A percentile compares a stretch with the other conserved stretches of the same genome.
Evolutionary conservation across 2,329 filamentous ascomycete species (phyloP).

Genomic region (Nothophaeocryptopus gaeumannii): DNA sequence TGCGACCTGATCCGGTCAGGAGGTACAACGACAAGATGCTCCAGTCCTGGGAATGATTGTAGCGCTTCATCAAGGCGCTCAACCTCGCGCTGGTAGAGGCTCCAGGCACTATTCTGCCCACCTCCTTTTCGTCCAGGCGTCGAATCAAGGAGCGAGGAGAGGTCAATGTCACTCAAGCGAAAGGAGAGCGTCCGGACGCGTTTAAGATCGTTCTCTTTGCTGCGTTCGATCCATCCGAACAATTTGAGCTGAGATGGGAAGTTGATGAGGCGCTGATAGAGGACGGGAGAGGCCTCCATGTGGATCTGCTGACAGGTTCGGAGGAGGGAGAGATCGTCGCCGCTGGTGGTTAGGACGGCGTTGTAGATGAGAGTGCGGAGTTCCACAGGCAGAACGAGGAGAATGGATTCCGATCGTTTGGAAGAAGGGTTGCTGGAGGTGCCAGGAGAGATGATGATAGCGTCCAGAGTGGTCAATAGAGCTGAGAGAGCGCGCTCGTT

Average conservation of each 20-base stretch:
- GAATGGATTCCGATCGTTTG: not conserved
- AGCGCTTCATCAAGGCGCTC: slow-evolving; percentile 24
- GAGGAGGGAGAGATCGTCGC: slow-evolving; percentile 15
- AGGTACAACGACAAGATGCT: slow-evolving; percentile 22
- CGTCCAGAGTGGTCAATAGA: too few species aligned
- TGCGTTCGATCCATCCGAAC: slow-evolving; percentile 28
- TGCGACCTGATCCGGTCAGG: slow-evolving; percentile 23
- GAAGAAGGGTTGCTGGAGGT: too few species aligned
- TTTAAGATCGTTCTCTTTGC: slow-evolving; percentile 20
- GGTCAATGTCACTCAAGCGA: slow-evolving; percentile 29
- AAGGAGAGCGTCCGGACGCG: slow-evolving; percentile 25
- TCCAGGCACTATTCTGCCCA: slow-evolving; percentile 20
- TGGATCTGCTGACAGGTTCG: slow-evolving; percentile 20
- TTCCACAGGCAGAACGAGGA: slow-evolving; percentile 21
- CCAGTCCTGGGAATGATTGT: slow-evolving; percentile 20
- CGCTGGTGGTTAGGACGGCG: not conserved
- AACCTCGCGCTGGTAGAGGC: slow-evolving; percentile 29
- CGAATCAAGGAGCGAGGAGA: slow-evolving; percentile 23
- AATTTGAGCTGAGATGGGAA: slow-evolving; percentile 29
- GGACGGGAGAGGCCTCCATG: slow-evolving; percentile 26
- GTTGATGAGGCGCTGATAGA: slow-evolving; percentile 23
- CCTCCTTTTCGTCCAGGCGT: not conserved
- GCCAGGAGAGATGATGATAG: too few species aligned
- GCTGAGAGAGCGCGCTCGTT: not conserved
- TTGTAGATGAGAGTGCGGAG: slow-evolving; percentile 15